These are phyloP conservation scores for barley (Hordeum vulgare) DNA, from an alignment of 176 grass and related monocot genomes.

Conservation along the genomic window DNA sequence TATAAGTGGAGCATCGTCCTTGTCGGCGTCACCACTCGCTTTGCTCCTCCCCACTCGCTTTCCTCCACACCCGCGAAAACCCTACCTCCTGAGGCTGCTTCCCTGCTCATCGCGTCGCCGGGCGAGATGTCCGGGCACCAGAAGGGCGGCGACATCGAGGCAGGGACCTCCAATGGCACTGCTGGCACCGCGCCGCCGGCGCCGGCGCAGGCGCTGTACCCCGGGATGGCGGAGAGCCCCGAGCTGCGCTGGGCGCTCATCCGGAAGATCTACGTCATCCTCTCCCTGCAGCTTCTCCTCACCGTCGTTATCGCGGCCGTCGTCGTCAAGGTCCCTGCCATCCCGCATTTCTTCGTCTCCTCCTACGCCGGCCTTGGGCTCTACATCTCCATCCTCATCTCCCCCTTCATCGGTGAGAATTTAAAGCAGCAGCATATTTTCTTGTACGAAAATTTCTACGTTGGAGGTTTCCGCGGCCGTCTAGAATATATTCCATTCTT, in stretches of 20 bases:
- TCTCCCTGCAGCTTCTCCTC: conserved; percentile 55
- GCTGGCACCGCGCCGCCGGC: no score
- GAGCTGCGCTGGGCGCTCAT: conserved; percentile 81
- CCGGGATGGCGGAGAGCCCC: conserved; percentile 57
- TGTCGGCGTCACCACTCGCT: neutral
- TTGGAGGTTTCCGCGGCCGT: no score
- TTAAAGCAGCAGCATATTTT: neutral
- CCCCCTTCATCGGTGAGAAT: conserved; percentile 46
- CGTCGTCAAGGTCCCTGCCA: conserved; percentile 56
- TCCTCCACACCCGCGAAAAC: no score
- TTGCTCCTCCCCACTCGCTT: neutral
- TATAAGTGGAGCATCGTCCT: no score
- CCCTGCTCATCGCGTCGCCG: neutral
- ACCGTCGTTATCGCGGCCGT: conserved; percentile 51
- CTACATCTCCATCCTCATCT: conserved; percentile 58
- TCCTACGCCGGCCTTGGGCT: conserved; percentile 43
- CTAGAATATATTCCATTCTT: no score
- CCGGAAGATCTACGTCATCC: conserved; percentile 73
- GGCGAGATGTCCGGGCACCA: conserved; percentile 32
- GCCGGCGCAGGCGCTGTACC: conserved; percentile 44
- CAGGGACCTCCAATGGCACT: neutral
- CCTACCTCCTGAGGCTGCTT: neutral
- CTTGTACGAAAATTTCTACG: neutral
- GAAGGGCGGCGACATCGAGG: conserved; percentile 19
- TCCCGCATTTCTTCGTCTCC: conserved; percentile 65